Conservation (phyloP, 805 yeast species). For the Spathaspora passalidarum region DNA sequence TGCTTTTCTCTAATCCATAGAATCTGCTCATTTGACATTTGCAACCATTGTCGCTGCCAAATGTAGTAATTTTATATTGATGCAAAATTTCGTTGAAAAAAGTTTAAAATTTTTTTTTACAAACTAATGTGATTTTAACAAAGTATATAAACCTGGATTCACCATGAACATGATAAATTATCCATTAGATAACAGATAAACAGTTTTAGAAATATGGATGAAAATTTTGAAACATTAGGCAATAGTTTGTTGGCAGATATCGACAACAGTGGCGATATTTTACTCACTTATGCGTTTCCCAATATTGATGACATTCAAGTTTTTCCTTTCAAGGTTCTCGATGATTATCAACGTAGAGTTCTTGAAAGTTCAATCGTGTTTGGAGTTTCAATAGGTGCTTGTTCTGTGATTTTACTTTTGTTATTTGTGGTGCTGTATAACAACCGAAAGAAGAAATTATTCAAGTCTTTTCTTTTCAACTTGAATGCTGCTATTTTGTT, state of each 20-base stretch:
- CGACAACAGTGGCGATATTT: slow-evolving; percentile 1
- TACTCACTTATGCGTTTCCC: slow-evolving; percentile 6
- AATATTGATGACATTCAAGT: neutral
- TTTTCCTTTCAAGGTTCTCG: slow-evolving; percentile 8
- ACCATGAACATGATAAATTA: neutral
- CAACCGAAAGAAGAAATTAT: slow-evolving; percentile 1
- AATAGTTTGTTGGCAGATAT: neutral
- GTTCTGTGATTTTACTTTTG: slow-evolving; percentile 7
- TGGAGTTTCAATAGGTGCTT: slow-evolving; percentile 11
- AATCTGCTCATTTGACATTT: neutral
- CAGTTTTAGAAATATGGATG: neutral
- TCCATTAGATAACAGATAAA: neutral
- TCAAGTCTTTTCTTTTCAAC: slow-evolving; percentile 47
- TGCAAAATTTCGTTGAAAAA: too few species aligned
- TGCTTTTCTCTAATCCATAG: neutral
- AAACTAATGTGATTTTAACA: too few species aligned
- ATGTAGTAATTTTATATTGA: neutral
- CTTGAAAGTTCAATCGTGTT: slow-evolving; percentile 5
- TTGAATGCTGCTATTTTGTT: slow-evolving; percentile 63
- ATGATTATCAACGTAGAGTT: slow-evolving; percentile 1
- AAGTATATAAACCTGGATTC: neutral
- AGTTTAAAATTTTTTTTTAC: too few species aligned
- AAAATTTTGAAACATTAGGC: neutral
- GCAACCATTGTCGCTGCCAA: slow-evolving; percentile 4
- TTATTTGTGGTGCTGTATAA: slow-evolving; percentile 4